These are phyloP conservation scores for Lepidium africanum DNA, from an alignment of 345 rosid species.

Conservation along the genomic window DNA sequence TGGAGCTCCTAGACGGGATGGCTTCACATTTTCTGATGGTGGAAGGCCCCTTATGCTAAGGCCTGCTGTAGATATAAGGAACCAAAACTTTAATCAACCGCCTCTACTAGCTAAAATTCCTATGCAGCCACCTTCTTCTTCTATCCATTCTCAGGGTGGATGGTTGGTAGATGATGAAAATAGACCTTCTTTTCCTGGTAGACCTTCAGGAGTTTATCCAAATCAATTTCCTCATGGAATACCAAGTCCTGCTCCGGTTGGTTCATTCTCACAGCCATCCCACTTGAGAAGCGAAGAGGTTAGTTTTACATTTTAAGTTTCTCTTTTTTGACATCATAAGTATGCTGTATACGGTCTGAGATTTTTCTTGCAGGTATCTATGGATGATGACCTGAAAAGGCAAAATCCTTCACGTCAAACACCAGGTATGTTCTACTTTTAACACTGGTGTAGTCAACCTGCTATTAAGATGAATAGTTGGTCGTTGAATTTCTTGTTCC, in stretches of 20 bases:
- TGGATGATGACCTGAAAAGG: conserved; percentile 39
- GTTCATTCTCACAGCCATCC: conserved; percentile 34
- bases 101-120: conserved; percentile 59
- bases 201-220: conserved; percentile 36
- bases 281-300: conserved; percentile 78
- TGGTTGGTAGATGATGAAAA: conserved; percentile 71
- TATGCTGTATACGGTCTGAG: conserved; percentile 3
- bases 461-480: neutral
- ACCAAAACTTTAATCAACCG: conserved; percentile 58
- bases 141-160: conserved; percentile 52
- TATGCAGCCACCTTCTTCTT: conserved; percentile 33
- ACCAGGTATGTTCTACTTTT: conserved; percentile 35
- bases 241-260: conserved; percentile 33
- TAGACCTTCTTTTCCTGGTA: conserved; percentile 39
- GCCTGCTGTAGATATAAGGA: conserved; percentile 47
- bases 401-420: conserved; percentile 42
- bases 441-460: neutral
- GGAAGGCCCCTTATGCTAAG: conserved; percentile 40
- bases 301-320: conserved; percentile 6
- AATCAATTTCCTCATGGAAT: conserved; percentile 37
- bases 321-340: conserved; percentile 5
- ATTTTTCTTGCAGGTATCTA: conserved; percentile 32
- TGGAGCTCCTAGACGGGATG: conserved; percentile 77
- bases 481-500: neutral
- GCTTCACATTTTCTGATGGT: conserved; percentile 29